A percentile compares a stretch with the other conserved stretches of the same genome.
These are phyloP conservation scores for Arthrobotrys musiformis DNA, from an alignment of 2,329 filamentous ascomycete species.

Conservation along the genomic window DNA sequence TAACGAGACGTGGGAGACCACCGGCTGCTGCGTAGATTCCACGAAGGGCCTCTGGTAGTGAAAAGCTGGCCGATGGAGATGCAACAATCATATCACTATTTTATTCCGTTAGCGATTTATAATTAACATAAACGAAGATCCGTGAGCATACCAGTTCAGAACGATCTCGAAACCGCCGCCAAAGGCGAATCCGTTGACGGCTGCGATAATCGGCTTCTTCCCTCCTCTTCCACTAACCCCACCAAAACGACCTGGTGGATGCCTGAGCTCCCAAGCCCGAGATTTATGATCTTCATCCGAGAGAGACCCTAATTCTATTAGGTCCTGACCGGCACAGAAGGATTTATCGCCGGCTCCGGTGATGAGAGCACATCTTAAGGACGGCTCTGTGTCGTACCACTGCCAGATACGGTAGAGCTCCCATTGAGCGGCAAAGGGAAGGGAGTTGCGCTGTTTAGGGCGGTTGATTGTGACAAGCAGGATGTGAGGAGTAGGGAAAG, in stretches of 20 bases:
- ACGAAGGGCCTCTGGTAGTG: constrained; percentile 76
- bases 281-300: constrained; percentile 38
- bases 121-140: neutral
- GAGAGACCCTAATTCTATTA: constrained; percentile 66
- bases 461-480: constrained; percentile 72
- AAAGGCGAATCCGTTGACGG: constrained; percentile 78
- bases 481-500: constrained; percentile 69
- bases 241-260: constrained; percentile 70
- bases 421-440: constrained; percentile 67
- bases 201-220: constrained; percentile 79
- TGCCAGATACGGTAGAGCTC: constrained; percentile 67
- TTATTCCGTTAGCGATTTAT: neutral
- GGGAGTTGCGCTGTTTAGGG: constrained; percentile 70
- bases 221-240: constrained; percentile 74
- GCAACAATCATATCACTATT: constrained; percentile 78
- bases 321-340: constrained; percentile 76
- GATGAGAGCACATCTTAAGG: constrained; percentile 70
- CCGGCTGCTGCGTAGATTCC: constrained; percentile 79
- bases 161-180: constrained; percentile 83
- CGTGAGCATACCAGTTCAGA: constrained; percentile 27
- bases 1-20: constrained; percentile 73
- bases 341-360: constrained; percentile 72
- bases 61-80: constrained; percentile 70
- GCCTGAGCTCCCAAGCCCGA: constrained; percentile 59
- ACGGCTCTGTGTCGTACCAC: constrained; percentile 73